Evolutionary conservation across 2,329 filamentous ascomycete genomes (phyloP).

Genomic region (Botrytis pseudocinerea): DNA sequence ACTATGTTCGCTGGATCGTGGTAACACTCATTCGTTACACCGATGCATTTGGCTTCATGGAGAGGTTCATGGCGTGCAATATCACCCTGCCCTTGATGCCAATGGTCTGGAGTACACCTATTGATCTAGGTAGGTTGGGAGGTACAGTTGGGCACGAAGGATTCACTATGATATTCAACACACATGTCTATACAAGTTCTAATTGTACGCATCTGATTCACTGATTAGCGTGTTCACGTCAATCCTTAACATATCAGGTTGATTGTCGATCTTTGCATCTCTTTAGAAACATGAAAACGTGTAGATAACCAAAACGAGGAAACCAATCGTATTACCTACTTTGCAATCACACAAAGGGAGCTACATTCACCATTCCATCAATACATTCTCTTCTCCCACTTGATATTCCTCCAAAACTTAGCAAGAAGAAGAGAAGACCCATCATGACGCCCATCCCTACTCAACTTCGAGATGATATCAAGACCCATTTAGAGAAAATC

Average conservation of each 20-base stretch:
- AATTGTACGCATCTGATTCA: background rate
- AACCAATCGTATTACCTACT: background rate
- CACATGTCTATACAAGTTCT: background rate
- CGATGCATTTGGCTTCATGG: background rate
- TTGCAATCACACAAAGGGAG: background rate
- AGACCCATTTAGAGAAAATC: conserved; percentile 1
- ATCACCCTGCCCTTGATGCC: background rate
- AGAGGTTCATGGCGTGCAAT: background rate
- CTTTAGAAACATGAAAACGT: background rate
- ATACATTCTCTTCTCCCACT: background rate
- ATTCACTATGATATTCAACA: background rate
- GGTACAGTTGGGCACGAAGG: background rate
- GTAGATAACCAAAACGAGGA: background rate
- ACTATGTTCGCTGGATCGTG: background rate
- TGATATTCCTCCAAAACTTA: too few relatives aligned
- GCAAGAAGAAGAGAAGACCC: background rate
- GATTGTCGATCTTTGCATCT: background rate
- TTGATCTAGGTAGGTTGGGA: background rate
- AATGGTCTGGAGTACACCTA: background rate
- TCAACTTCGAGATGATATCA: conserved; percentile 19
- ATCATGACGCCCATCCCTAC: conserved; percentile 11
- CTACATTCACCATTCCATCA: background rate
- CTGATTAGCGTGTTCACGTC: background rate
- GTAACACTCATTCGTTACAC: background rate
- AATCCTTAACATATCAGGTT: too few relatives aligned